Conservation (phyloP, 495 filamentous ascomycete genomes). For the Corynascus novoguineensis region DNA sequence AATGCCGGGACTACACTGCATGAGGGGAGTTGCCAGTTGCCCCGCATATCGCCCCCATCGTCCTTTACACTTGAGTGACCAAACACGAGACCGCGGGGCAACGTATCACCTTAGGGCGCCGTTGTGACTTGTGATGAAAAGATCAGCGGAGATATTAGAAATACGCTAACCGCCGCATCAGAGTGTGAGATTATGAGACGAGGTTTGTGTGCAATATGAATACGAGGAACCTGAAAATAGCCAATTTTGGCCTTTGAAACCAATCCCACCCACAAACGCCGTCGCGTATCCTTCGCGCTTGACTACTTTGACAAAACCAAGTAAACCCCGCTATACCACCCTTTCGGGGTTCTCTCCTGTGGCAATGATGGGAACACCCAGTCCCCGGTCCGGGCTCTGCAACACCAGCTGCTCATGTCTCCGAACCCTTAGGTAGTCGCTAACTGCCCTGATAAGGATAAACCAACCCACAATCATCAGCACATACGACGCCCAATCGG, state of each 20-base stretch:
- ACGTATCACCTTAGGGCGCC: too few relatives aligned
- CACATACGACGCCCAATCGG: slow-evolving; percentile 86
- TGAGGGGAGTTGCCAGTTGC: background rate
- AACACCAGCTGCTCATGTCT: slow-evolving; percentile 88
- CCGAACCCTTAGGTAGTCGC: slow-evolving; percentile 79
- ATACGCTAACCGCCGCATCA: background rate
- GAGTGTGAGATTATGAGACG: background rate
- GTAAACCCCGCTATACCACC: slow-evolving; percentile 54
- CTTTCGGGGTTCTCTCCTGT: slow-evolving; percentile 77
- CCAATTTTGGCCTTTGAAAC: too few relatives aligned
- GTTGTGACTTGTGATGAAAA: too few relatives aligned
- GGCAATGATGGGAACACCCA: slow-evolving; percentile 82
- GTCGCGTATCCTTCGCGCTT: background rate
- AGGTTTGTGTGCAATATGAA: background rate
- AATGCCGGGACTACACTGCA: background rate
- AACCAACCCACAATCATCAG: slow-evolving; percentile 99
- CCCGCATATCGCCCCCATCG: background rate
- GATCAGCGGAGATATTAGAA: background rate
- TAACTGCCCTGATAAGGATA: slow-evolving; percentile 82
- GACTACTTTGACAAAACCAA: background rate
- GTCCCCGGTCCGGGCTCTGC: slow-evolving; percentile 87
- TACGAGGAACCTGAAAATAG: background rate
- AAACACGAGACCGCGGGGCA: too few relatives aligned
- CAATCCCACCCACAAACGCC: background rate
- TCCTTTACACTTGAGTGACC: too few relatives aligned